A percentile compares a stretch with the other conserved stretches of the same genome.
These are phyloP conservation scores for Podaxis carcinomalis DNA, from an alignment of 768 basidiomycete species.

Conservation along the genomic window DNA sequence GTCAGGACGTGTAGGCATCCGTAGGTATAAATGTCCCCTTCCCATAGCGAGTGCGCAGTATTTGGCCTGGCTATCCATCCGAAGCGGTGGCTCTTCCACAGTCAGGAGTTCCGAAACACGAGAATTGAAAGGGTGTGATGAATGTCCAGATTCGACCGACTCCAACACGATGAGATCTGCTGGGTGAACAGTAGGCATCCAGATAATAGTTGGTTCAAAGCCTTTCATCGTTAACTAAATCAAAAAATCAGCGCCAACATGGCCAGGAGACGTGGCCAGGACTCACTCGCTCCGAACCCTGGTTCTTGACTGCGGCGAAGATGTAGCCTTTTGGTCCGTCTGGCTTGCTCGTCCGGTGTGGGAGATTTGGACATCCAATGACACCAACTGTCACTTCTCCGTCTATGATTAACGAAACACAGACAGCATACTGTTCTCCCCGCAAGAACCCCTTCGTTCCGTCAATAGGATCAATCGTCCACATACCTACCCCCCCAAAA, in stretches of 20 bases:
- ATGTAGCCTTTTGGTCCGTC: slow-evolving; percentile 70
- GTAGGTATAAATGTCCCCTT: slow-evolving; percentile 77
- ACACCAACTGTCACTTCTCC: slow-evolving; percentile 77
- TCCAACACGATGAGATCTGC: slow-evolving; percentile 71
- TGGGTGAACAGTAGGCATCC: slow-evolving; percentile 39
- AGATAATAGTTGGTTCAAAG: slow-evolving; percentile 31
- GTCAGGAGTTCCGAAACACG: slow-evolving; percentile 64
- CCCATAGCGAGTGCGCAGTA: slow-evolving; percentile 85
- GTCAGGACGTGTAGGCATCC: slow-evolving; percentile 72
- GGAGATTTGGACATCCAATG: slow-evolving; percentile 92
- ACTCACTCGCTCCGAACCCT: slow-evolving; percentile 49
- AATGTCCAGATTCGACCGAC: slow-evolving; percentile 89
- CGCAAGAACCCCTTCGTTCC: slow-evolving; percentile 93
- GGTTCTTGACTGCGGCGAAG: slow-evolving; percentile 83
- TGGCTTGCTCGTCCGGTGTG: slow-evolving; percentile 46
- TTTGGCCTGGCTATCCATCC: slow-evolving; percentile 98
- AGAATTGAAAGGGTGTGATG: slow-evolving; percentile 82
- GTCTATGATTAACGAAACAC: slow-evolving; percentile 79
- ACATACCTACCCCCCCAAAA: slow-evolving; percentile 51
- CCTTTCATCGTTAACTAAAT: slow-evolving; percentile 51
- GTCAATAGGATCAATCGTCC: slow-evolving; percentile 89
- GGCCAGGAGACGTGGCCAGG: background rate
- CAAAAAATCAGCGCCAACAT: background rate
- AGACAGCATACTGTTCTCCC: slow-evolving; percentile 91
- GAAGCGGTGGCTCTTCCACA: slow-evolving; percentile 58